These are phyloP conservation scores for Quercus parvula DNA, from an alignment of 306 rosid species.

Conservation along the genomic window DNA sequence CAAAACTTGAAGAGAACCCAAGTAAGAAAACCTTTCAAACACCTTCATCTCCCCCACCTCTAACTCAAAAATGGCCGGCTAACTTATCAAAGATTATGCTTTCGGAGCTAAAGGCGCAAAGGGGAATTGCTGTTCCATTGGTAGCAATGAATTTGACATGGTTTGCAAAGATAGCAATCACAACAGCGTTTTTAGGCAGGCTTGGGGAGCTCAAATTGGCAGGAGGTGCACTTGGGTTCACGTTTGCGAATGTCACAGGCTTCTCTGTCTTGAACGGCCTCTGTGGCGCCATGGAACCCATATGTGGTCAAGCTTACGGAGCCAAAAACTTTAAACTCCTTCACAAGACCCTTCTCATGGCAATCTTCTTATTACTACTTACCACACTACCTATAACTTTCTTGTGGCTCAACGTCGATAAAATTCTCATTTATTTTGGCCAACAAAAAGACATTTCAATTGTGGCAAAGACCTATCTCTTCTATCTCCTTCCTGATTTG, in stretches of 20 bases:
- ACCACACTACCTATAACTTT: conserved; percentile 62
- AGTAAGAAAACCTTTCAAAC: conserved; percentile 10
- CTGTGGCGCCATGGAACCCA: conserved; percentile 83
- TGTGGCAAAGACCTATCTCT: conserved; percentile 48
- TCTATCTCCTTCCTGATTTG: conserved; percentile 73
- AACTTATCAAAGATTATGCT: conserved; percentile 15
- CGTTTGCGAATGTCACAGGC: conserved; percentile 93
- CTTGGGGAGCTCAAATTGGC: conserved; percentile 77
- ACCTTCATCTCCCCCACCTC: conserved; percentile 11
- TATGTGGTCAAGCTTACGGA: conserved; percentile 92
- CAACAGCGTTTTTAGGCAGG: conserved; percentile 77
- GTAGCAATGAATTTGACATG: conserved; percentile 78
- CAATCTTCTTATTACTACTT: conserved; percentile 44
- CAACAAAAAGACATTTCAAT: conserved; percentile 60
- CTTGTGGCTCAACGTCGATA: conserved; percentile 80
- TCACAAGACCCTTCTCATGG: conserved; percentile 81
- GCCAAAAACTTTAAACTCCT: conserved; percentile 74
- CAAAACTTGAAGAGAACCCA: conserved; percentile 29
- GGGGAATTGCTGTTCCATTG: conserved; percentile 59
- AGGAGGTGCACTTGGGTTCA: conserved; percentile 73
- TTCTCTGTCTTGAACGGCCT: conserved; percentile 85
- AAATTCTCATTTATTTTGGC: conserved; percentile 64
- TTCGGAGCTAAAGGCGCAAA: conserved; percentile 60
- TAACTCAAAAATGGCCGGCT: conserved; percentile 26
- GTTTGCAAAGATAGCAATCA: conserved; percentile 72